These are phyloP conservation scores for Colletotrichum graminicola DNA, from an alignment of 2,329 filamentous ascomycete species.

Conservation along the genomic window DNA sequence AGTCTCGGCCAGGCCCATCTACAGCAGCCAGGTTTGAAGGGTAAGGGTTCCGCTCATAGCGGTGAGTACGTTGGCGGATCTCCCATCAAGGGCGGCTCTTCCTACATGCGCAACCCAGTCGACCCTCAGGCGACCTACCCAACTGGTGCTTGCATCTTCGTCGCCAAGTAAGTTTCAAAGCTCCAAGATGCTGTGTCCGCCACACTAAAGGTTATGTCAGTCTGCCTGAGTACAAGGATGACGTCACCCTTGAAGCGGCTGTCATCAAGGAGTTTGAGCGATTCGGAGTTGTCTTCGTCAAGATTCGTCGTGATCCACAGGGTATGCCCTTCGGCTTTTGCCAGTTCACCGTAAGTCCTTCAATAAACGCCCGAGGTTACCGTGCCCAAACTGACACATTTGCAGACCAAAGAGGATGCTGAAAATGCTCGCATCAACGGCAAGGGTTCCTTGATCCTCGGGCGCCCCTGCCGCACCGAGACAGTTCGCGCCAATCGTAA, in stretches of 20 bases:
- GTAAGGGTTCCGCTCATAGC: conserved; percentile 8
- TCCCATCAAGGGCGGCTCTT: conserved; percentile 28
- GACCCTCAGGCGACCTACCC: conserved; percentile 67
- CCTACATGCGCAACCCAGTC: conserved; percentile 42
- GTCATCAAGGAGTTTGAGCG: conserved; percentile 65
- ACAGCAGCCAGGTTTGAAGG: conserved; percentile 14
- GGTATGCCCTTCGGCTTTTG: conserved; percentile 73
- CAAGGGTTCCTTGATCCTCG: conserved; percentile 63
- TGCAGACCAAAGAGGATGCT: conserved; percentile 63
- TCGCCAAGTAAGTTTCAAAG: conserved; percentile 69
- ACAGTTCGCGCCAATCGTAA: conserved; percentile 70
- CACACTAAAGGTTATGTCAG: conserved; percentile 51
- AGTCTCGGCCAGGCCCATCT: conserved; percentile 24
- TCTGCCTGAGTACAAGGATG: conserved; percentile 62
- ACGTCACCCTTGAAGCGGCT: conserved; percentile 64
- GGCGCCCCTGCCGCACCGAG: conserved; percentile 70
- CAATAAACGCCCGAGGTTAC: neutral
- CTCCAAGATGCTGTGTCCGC: neutral
- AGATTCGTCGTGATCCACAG: conserved; percentile 71
- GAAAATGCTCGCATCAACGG: conserved; percentile 60
- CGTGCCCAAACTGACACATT: conserved; percentile 45
- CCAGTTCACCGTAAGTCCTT: conserved; percentile 68
- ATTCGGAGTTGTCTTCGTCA: conserved; percentile 71
- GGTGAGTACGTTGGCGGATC: conserved; percentile 20
- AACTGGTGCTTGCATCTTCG: conserved; percentile 71